These are phyloP conservation scores for Blastobotrys indianensis DNA, from an alignment of 1,139 yeast genomes.

Conservation along the genomic window DNA sequence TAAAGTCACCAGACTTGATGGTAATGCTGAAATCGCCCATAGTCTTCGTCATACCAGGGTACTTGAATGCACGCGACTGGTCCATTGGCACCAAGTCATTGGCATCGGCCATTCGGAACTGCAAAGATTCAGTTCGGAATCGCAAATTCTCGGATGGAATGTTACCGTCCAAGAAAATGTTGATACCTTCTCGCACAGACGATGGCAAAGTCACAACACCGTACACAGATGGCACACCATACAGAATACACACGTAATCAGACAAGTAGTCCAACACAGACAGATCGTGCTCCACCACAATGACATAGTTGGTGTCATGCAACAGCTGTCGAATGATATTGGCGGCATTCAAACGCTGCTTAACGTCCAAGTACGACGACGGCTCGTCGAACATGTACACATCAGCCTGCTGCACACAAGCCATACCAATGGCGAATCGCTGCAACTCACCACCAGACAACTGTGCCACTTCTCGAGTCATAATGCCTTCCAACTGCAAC, in stretches of 20 bases:
- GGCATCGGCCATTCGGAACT: constrained; percentile 91
- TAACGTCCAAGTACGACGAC: constrained; percentile 94
- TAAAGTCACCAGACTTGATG: constrained; percentile 82
- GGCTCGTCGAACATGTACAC: constrained; percentile 99
- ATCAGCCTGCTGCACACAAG: constrained; percentile 90
- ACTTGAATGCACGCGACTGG: constrained; percentile 68
- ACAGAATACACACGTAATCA: constrained; percentile 90
- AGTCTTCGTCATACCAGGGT: constrained; percentile 81
- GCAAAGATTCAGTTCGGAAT: constrained; percentile 91
- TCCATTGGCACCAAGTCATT: constrained; percentile 65
- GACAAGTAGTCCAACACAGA: constrained; percentile 94
- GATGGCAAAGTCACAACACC: constrained; percentile 97
- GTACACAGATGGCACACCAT: constrained; percentile 96
- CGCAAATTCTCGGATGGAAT: constrained; percentile 95
- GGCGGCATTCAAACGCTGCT: constrained; percentile 97
- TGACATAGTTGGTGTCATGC: constrained; percentile 68
- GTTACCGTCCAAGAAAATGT: constrained; percentile 95
- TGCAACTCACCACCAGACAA: constrained; percentile 98
- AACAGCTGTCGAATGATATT: constrained; percentile 82
- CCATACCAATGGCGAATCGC: constrained; percentile 96
- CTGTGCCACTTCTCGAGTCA: constrained; percentile 80
- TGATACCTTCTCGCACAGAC: constrained; percentile 97
- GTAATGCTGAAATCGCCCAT: constrained; percentile 90
- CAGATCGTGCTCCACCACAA: constrained; percentile 97
- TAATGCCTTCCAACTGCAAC: constrained; percentile 66